phyloP scores from a whole-genome alignment of 257 asterid genomes.

The Gentiana macrophylla region DNA sequence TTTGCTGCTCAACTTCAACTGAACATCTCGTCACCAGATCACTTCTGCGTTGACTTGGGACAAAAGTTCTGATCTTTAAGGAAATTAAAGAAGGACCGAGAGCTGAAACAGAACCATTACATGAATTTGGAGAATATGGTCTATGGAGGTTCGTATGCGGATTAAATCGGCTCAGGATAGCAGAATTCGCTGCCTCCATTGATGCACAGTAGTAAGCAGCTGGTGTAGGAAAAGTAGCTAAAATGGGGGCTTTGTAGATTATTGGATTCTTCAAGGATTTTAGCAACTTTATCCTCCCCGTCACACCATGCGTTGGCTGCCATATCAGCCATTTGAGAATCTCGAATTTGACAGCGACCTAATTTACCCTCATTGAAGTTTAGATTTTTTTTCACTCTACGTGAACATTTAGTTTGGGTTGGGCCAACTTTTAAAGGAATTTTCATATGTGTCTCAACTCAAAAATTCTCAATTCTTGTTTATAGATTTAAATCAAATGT shows the following conservation, averaged over 20 bases:
- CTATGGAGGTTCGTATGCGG: slow-evolving; percentile 14
- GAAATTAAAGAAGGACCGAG: slow-evolving; percentile 26
- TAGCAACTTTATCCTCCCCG: too few species aligned
- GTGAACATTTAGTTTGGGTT: too few species aligned
- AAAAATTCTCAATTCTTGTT: too few species aligned
- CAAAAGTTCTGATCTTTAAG: slow-evolving; percentile 16
- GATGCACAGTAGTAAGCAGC: slow-evolving; percentile 2
- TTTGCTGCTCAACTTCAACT: slow-evolving; percentile 46
- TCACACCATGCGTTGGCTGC: too few species aligned
- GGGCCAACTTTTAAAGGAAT: too few species aligned
- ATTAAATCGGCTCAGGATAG: slow-evolving; percentile 27
- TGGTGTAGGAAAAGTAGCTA: not conserved
- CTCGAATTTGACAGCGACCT: too few species aligned
- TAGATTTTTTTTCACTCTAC: too few species aligned
- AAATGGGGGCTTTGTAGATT: not conserved
- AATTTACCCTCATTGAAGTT: too few species aligned
- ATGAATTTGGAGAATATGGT: slow-evolving; percentile 18
- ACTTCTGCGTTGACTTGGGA: slow-evolving; percentile 17
- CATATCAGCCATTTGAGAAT: too few species aligned
- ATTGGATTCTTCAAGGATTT: not conserved
- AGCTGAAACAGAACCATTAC: slow-evolving; percentile 34
- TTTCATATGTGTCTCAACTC: too few species aligned
- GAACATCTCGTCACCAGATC: slow-evolving; percentile 39
- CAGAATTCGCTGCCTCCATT: slow-evolving; percentile 39
- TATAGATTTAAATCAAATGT: too few species aligned